These are phyloP conservation scores for Zangia roseola DNA, from an alignment of 768 basidiomycete genomes.

Conservation along the genomic window DNA sequence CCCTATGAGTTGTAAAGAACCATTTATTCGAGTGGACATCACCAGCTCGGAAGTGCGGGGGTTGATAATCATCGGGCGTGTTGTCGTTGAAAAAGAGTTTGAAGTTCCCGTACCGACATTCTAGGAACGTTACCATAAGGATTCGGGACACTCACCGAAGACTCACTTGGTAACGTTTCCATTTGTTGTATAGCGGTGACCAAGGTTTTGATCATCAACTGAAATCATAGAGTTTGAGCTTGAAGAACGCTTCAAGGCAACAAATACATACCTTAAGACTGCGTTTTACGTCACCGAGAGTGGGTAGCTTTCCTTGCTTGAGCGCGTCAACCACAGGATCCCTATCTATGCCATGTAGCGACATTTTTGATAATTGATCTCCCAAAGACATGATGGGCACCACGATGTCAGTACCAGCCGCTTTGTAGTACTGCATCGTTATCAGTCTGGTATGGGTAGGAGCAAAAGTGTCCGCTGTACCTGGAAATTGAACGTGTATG, in stretches of 20 bases:
- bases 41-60: conserved; percentile 72
- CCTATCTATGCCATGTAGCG: conserved; percentile 37
- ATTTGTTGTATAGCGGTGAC: conserved; percentile 78
- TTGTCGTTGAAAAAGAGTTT: conserved; percentile 82
- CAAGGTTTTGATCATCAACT: conserved; percentile 76
- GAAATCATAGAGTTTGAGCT: neutral
- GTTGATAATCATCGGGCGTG: conserved; percentile 82
- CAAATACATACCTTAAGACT: conserved; percentile 71
- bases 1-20: conserved; percentile 77
- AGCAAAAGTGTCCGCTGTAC: conserved; percentile 34
- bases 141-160: neutral
- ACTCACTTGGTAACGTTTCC: conserved; percentile 75
- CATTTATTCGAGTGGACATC: conserved; percentile 72
- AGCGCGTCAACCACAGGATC: conserved; percentile 65
- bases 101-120: conserved; percentile 83
- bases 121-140: conserved; percentile 35
- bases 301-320: conserved; percentile 61
- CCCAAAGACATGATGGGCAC: conserved; percentile 77
- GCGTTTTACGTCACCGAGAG: conserved; percentile 77
- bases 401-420: conserved; percentile 56
- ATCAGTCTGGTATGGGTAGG: conserved; percentile 3
- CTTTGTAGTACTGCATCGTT: conserved; percentile 57
- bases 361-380: conserved; percentile 53
- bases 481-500: conserved; percentile 86
- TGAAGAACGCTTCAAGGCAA: neutral